These are phyloP conservation scores for Gloeopeniophorella convolvens DNA, from an alignment of 768 basidiomycete species.

Conservation along the genomic window DNA sequence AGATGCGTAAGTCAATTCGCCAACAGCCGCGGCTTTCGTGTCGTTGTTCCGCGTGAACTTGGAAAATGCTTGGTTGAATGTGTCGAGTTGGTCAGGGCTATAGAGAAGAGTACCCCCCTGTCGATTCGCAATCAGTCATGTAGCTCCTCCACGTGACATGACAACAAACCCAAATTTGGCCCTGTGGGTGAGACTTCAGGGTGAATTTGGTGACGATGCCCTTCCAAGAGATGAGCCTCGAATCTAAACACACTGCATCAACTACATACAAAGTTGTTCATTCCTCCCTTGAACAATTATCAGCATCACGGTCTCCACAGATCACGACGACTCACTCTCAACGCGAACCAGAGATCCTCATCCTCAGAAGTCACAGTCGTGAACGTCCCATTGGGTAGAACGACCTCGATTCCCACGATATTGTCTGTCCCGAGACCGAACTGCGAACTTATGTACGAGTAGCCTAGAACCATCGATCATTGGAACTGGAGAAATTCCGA, in stretches of 20 bases:
- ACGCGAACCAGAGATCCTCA: conserved; percentile 34
- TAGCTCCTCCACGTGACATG: not conserved
- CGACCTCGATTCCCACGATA: conserved; percentile 44
- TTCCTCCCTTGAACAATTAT: conserved; percentile 38
- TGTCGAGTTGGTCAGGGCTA: not conserved
- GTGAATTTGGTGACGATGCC: conserved; percentile 55
- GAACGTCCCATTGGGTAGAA: conserved; percentile 43
- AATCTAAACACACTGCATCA: not conserved
- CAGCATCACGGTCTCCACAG: not conserved
- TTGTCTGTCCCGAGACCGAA: conserved; percentile 48
- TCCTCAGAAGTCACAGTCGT: conserved; percentile 25
- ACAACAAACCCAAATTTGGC: conserved; percentile 45
- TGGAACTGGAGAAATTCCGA: too few species aligned
- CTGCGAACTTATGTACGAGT: conserved; percentile 53
- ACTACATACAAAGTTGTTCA: conserved; percentile 45
- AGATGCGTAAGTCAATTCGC: not conserved
- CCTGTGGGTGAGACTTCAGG: conserved; percentile 45
- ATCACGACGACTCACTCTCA: conserved; percentile 28
- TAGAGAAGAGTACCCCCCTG: not conserved
- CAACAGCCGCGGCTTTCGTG: not conserved
- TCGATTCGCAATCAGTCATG: not conserved
- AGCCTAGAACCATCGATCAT: conserved; percentile 36
- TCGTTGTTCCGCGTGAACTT: not conserved
- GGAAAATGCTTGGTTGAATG: not conserved
- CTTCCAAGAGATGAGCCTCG: conserved; percentile 20